phyloP scores from a whole-genome alignment of 208 protist genomes.

The Crithidia brevicula region DNA sequence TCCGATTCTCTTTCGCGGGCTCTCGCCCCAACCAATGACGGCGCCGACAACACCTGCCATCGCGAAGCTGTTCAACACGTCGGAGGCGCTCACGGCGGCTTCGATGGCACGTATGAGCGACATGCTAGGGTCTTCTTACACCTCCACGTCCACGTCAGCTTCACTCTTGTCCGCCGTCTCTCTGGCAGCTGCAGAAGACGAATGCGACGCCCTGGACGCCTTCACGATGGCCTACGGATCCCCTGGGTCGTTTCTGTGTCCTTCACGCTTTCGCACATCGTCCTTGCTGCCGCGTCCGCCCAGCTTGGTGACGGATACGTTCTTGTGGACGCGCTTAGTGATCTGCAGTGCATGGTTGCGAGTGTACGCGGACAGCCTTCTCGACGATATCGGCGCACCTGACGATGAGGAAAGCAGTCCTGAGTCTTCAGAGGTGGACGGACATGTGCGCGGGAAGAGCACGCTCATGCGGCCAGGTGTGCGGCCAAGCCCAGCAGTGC shows the following conservation, averaged over 20 bases:
- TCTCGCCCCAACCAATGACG: not conserved
- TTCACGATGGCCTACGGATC: not conserved
- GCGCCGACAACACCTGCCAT: not conserved
- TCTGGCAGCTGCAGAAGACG: not conserved
- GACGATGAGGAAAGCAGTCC: not conserved
- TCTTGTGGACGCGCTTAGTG: slow-evolving; percentile 68
- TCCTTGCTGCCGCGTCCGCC: slow-evolving; percentile 51
- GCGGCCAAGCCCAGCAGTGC: slow-evolving; percentile 18
- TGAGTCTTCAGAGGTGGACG: not conserved
- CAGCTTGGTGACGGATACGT: slow-evolving; percentile 50
- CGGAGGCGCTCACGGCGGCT: slow-evolving; percentile 16
- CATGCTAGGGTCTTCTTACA: slow-evolving; percentile 6
- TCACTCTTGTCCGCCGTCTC: not conserved
- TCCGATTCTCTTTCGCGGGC: slow-evolving; percentile 30
- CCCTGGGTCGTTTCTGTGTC: slow-evolving; percentile 13
- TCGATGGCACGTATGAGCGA: slow-evolving; percentile 17
- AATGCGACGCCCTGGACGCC: not conserved
- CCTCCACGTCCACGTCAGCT: not conserved
- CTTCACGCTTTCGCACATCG: slow-evolving; percentile 21
- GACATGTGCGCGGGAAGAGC: no score
- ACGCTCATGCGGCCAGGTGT: slow-evolving; percentile 6
- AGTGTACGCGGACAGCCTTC: slow-evolving; percentile 41
- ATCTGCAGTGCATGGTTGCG: slow-evolving; percentile 65
- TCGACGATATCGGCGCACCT: not conserved
- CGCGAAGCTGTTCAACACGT: not conserved